phyloP scores from a whole-genome alignment of 2,329 filamentous ascomycete genomes.

The Ophiobolus disseminans region DNA sequence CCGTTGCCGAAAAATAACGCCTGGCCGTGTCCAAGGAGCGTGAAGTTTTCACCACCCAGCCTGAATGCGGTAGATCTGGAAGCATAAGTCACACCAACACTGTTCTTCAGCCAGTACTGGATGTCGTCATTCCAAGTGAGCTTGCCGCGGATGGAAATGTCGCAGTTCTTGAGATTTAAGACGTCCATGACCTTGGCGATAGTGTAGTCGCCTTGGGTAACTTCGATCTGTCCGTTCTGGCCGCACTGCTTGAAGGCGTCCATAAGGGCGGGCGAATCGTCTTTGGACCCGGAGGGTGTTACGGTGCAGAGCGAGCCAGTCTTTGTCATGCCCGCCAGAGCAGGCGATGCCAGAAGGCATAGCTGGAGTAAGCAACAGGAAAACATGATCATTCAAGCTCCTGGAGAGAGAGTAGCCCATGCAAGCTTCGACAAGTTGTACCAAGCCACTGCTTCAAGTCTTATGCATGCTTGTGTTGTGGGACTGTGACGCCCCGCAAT shows the following conservation, averaged over 20 bases:
- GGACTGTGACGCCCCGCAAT: constrained; percentile 6
- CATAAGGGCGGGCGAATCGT: constrained; percentile 32
- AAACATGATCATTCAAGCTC: too few species aligned
- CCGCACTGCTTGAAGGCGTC: constrained; percentile 40
- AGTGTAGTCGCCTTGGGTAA: constrained; percentile 30
- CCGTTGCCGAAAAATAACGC: constrained; percentile 39
- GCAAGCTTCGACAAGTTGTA: not conserved
- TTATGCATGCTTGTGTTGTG: constrained; percentile 22
- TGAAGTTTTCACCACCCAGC: constrained; percentile 34
- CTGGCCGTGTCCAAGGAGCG: constrained; percentile 30
- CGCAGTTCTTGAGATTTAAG: constrained; percentile 32
- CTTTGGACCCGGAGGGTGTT: constrained; percentile 27
- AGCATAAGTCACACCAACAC: constrained; percentile 31
- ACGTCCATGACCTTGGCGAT: constrained; percentile 40
- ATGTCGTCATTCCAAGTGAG: constrained; percentile 37
- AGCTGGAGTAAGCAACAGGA: constrained; percentile 10
- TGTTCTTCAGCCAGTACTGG: constrained; percentile 33
- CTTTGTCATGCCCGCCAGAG: constrained; percentile 30
- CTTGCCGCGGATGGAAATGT: constrained; percentile 35
- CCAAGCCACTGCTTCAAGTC: constrained; percentile 4
- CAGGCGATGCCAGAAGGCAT: constrained; percentile 13
- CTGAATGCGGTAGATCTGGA: constrained; percentile 31
- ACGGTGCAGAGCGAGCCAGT: constrained; percentile 33
- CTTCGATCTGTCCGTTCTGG: constrained; percentile 34
- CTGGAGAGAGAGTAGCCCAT: too few species aligned